Conservation (phyloP, 2,329 filamentous ascomycete genomes). For the Pestalotiopsis sp. region DNA sequence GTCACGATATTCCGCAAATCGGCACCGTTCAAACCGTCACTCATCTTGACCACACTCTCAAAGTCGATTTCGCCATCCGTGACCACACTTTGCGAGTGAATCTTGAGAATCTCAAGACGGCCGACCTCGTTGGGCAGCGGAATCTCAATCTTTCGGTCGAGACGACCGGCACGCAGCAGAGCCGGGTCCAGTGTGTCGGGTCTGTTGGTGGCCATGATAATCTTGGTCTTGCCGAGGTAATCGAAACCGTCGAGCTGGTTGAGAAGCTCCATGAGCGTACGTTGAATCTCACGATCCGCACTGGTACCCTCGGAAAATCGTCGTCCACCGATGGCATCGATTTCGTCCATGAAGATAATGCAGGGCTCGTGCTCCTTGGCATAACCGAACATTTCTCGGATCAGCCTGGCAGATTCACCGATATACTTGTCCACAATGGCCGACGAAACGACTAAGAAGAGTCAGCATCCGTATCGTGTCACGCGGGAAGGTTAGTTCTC, state of each 20-base stretch:
- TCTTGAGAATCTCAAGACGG: conserved; percentile 95
- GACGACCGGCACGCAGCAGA: conserved; percentile 84
- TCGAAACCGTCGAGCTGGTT: conserved; percentile 99
- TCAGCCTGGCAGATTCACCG: conserved; percentile 93
- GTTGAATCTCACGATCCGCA: conserved; percentile 96
- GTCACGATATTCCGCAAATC: conserved; percentile 98
- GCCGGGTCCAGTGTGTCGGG: conserved; percentile 95
- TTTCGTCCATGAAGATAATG: conserved; percentile 99
- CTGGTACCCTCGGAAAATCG: conserved; percentile 97
- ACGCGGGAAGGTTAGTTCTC: conserved; percentile 18
- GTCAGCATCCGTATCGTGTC: conserved; percentile 14
- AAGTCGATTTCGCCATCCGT: conserved; percentile 97
- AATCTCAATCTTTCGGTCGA: conserved; percentile 98
- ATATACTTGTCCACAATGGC: conserved; percentile 99
- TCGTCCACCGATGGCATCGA: conserved; percentile 96
- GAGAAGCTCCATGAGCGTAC: conserved; percentile 96
- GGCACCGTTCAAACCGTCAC: conserved; percentile 94
- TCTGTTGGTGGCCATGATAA: conserved; percentile 99
- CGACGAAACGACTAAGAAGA: conserved; percentile 81
- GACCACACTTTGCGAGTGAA: conserved; percentile 84
- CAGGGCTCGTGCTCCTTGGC: conserved; percentile 99
- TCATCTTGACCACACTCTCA: conserved; percentile 99
- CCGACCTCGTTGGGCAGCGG: conserved; percentile 96
- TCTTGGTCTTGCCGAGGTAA: conserved; percentile 99
- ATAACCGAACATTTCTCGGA: conserved; percentile 99